phyloP scores from a whole-genome alignment of 139 green algal species.

The Auxenochlorella pyrenoidosa region DNA sequence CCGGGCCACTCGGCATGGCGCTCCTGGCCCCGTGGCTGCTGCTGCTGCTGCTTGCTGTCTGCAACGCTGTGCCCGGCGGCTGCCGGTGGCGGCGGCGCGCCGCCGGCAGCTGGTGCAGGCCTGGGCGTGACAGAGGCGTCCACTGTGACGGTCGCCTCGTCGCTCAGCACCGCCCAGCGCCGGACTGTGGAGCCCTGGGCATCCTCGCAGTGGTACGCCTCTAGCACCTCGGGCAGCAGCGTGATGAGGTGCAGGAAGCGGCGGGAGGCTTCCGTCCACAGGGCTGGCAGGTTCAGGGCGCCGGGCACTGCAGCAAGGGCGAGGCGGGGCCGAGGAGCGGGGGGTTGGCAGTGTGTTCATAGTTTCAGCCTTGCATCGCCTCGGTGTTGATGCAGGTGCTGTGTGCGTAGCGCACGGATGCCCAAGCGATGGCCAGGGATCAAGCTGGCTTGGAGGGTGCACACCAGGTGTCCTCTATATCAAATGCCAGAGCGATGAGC shows the following conservation, averaged over 20 bases:
- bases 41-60: not conserved
- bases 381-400: too few relatives aligned
- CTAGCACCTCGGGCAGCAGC: constrained; percentile 33
- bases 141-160: constrained; percentile 7
- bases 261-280: not conserved
- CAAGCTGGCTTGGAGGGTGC: too few relatives aligned
- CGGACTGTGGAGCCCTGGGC: constrained; percentile 9
- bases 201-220: constrained; percentile 29
- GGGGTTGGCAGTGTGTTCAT: too few relatives aligned
- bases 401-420: too few relatives aligned
- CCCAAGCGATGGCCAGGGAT: too few relatives aligned
- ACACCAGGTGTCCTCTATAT: too few relatives aligned
- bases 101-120: not conserved
- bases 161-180: constrained; percentile 30
- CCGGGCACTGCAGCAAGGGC: not conserved
- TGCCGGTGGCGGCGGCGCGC: not conserved
- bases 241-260: constrained; percentile 19
- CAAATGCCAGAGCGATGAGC: not conserved
- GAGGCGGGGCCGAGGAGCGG: too few relatives aligned
- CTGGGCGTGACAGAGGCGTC: constrained; percentile 20
- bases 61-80: not conserved
- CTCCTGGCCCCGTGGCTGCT: not conserved
- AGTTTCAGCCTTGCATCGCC: too few relatives aligned
- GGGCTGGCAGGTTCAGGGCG: not conserved
- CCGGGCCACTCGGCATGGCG: not conserved